Evolutionary conservation across 257 asterid species (phyloP).

Genomic region (Fraxinus anomala): DNA sequence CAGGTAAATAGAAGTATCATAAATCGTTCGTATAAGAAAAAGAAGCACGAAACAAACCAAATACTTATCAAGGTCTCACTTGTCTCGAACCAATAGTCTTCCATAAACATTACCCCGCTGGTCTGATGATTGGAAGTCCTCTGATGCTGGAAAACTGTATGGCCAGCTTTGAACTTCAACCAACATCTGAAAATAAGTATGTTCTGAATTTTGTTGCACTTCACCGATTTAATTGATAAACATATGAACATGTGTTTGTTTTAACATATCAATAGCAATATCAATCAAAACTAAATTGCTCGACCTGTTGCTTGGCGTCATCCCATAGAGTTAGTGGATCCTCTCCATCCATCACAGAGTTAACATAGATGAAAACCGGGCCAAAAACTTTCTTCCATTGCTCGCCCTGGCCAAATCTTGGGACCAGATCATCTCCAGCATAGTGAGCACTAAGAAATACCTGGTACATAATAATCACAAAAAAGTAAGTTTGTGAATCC

Average conservation of each 20-base stretch:
- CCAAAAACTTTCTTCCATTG: constrained; percentile 86
- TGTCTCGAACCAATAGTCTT: constrained; percentile 57
- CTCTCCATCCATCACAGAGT: constrained; percentile 41
- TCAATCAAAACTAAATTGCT: not conserved
- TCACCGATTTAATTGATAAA: not conserved
- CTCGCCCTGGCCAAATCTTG: constrained; percentile 67
- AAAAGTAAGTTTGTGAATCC: not conserved
- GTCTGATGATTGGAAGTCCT: constrained; percentile 55
- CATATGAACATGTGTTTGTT: not conserved
- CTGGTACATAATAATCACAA: constrained; percentile 31
- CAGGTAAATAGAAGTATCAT: constrained; percentile 10
- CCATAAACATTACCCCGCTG: constrained; percentile 62
- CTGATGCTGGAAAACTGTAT: constrained; percentile 68
- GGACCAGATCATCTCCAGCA: constrained; percentile 68
- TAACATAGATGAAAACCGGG: constrained; percentile 76
- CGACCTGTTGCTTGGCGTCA: constrained; percentile 73
- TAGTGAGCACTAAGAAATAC: constrained; percentile 79
- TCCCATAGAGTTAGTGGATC: constrained; percentile 63
- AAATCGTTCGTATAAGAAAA: not conserved
- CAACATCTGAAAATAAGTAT: constrained; percentile 40
- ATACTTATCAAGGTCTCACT: constrained; percentile 32
- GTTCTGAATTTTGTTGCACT: not conserved
- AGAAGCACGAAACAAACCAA: not conserved
- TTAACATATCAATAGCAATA: not conserved
- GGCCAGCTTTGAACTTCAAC: constrained; percentile 74